phyloP scores from a whole-genome alignment of 208 protist genomes.

The Trypanosoma platydactyli region DNA sequence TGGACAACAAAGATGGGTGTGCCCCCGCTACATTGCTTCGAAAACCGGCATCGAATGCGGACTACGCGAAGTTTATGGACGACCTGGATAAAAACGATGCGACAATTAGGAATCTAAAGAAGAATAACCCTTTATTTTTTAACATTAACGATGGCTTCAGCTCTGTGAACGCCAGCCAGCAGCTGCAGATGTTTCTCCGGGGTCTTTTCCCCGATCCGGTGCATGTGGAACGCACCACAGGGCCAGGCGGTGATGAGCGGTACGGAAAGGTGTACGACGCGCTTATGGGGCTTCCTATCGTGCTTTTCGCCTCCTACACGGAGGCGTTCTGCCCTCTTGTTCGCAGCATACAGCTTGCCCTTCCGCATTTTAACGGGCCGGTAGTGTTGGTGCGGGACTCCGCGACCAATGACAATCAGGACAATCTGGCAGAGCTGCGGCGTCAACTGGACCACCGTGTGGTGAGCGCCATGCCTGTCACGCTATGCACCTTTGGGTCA shows the following conservation, averaged over 20 bases:
- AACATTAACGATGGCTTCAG: slow-evolving; percentile 32
- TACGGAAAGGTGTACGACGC: slow-evolving; percentile 19
- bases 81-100: neutral
- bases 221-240: slow-evolving; percentile 8
- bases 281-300: slow-evolving; percentile 55
- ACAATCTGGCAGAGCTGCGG: slow-evolving; percentile 11
- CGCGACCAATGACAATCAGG: neutral
- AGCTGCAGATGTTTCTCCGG: slow-evolving; percentile 14
- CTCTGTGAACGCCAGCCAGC: neutral
- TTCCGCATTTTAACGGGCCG: slow-evolving; percentile 24
- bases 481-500: slow-evolving; percentile 28
- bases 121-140: slow-evolving; percentile 24
- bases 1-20: slow-evolving; percentile 63
- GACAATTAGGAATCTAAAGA: slow-evolving; percentile 6
- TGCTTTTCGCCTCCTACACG: slow-evolving; percentile 40
- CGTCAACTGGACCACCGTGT: slow-evolving; percentile 18
- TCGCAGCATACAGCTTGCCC: slow-evolving; percentile 46
- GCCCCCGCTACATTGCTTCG: slow-evolving; percentile 28
- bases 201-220: slow-evolving; percentile 15
- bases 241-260: neutral
- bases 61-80: slow-evolving; percentile 22
- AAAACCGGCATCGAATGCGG: slow-evolving; percentile 8
- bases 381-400: slow-evolving; percentile 1
- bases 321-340: slow-evolving; percentile 49
- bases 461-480: slow-evolving; percentile 31